Percentiles rank a stretch among this genome's conserved stretches.
Evolutionary conservation across 1,284 basidiomycete genomes (phyloP).

Genomic region (Hypsizygus ulmarius): DNA sequence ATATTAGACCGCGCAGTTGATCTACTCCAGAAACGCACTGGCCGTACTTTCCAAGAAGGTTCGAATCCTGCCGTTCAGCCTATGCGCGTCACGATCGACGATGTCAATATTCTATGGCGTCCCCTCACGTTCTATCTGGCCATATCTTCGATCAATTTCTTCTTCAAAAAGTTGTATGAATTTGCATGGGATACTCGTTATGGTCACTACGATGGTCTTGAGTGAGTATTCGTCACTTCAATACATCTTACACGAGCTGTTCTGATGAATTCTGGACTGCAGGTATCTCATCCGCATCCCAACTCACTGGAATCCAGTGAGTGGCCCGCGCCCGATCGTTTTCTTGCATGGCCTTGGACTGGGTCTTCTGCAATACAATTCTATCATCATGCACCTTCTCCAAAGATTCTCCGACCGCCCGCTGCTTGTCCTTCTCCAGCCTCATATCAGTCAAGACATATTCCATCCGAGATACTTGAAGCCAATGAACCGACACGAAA

Average conservation of each 20-base stretch:
- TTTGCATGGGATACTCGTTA: constrained; percentile 47
- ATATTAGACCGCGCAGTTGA: constrained; percentile 60
- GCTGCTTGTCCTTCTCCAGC: constrained; percentile 77
- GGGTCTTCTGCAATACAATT: constrained; percentile 68
- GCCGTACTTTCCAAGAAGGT: constrained; percentile 62
- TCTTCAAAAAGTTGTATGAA: constrained; percentile 45
- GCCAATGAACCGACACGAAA: constrained; percentile 65
- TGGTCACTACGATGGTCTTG: constrained; percentile 54
- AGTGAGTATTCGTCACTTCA: constrained; percentile 43
- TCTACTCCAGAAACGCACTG: constrained; percentile 73
- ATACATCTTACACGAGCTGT: neutral
- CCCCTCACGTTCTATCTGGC: constrained; percentile 73
- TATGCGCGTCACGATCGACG: constrained; percentile 78
- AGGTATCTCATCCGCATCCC: constrained; percentile 80
- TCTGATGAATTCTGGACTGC: constrained; percentile 5
- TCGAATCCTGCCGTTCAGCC: constrained; percentile 54
- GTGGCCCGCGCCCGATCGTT: constrained; percentile 67
- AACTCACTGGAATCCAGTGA: constrained; percentile 53
- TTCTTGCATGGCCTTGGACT: constrained; percentile 88
- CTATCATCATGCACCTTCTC: constrained; percentile 49
- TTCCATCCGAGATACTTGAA: constrained; percentile 72
- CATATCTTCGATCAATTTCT: constrained; percentile 54
- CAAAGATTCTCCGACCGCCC: constrained; percentile 65
- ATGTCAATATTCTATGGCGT: constrained; percentile 63
- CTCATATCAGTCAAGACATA: constrained; percentile 82